These are phyloP conservation scores for Pichia sp. DNA, from an alignment of 1,139 yeast genomes.

Conservation along the genomic window DNA sequence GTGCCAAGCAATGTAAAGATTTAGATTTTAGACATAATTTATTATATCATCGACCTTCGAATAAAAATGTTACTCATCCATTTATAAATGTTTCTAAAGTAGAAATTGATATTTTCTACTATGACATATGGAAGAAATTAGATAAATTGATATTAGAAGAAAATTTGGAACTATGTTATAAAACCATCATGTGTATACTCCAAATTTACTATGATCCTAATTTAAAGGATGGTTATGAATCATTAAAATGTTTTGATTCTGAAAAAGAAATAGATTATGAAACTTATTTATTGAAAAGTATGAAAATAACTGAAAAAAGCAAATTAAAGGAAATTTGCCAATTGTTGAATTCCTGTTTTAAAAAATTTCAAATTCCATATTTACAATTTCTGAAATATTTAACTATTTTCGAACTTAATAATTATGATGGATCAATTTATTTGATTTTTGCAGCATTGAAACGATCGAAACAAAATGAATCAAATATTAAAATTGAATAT, in stretches of 20 bases:
- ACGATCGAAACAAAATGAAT: slow-evolving; percentile 1
- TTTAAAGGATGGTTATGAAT: slow-evolving; percentile 14
- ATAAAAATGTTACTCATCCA: slow-evolving; percentile 24
- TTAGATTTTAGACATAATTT: slow-evolving; percentile 46
- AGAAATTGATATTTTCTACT: slow-evolving; percentile 16
- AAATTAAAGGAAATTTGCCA: slow-evolving; percentile 13
- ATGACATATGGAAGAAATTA: slow-evolving; percentile 21
- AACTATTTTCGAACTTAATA: slow-evolving; percentile 22
- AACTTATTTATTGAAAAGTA: neutral
- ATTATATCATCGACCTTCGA: slow-evolving; percentile 46
- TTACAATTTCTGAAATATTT: slow-evolving; percentile 19
- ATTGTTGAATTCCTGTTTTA: slow-evolving; percentile 20
- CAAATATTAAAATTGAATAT: slow-evolving; percentile 12
- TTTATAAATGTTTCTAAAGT: slow-evolving; percentile 11
- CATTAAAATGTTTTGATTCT: slow-evolving; percentile 13
- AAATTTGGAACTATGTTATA: slow-evolving; percentile 17
- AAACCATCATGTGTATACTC: slow-evolving; percentile 18
- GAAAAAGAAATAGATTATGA: slow-evolving; percentile 8
- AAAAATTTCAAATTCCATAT: slow-evolving; percentile 14
- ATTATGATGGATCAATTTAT: slow-evolving; percentile 24
- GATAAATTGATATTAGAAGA: slow-evolving; percentile 10
- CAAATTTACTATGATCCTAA: slow-evolving; percentile 19
- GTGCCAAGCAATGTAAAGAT: slow-evolving; percentile 57
- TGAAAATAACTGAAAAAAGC: neutral
- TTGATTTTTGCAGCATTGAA: slow-evolving; percentile 20